These are phyloP conservation scores for Astrothelium macrocarpum DNA, from an alignment of 495 filamentous ascomycete genomes.

Conservation along the genomic window DNA sequence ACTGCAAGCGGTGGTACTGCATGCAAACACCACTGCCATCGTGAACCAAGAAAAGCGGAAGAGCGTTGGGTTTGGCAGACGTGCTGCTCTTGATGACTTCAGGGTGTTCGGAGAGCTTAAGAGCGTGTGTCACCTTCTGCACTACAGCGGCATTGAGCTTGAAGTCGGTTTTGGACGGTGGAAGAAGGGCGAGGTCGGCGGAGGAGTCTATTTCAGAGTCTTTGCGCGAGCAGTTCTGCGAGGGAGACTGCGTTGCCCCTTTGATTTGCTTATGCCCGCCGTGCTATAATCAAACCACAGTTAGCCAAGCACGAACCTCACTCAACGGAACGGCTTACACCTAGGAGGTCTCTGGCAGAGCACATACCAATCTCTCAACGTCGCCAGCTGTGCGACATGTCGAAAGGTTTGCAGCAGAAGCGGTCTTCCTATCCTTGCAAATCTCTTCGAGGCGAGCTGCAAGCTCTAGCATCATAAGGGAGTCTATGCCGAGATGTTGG, in stretches of 20 bases:
- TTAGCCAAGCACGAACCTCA: slow-evolving; percentile 1
- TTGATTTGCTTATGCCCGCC: neutral
- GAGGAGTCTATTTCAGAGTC: neutral
- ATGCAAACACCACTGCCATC: slow-evolving; percentile 12
- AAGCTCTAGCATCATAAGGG: slow-evolving; percentile 3
- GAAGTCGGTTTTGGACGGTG: neutral
- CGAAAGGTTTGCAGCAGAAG: slow-evolving; percentile 6
- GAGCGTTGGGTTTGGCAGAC: slow-evolving; percentile 2
- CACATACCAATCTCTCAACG: slow-evolving; percentile 7
- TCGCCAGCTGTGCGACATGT: slow-evolving; percentile 5
- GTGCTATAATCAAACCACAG: neutral
- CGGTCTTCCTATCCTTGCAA: slow-evolving; percentile 3
- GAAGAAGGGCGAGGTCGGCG: neutral
- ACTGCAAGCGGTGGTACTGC: slow-evolving; percentile 8
- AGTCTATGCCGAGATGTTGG: slow-evolving; percentile 2
- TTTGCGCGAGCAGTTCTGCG: slow-evolving; percentile 3
- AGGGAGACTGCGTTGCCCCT: slow-evolving; percentile 4
- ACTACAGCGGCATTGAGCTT: neutral
- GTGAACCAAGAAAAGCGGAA: slow-evolving; percentile 11
- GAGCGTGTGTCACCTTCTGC: slow-evolving; percentile 3
- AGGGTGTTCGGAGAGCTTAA: slow-evolving; percentile 5
- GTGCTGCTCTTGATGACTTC: slow-evolving; percentile 7
- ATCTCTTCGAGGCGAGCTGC: slow-evolving; percentile 2
- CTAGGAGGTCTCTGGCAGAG: slow-evolving; percentile 2
- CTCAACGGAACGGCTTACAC: slow-evolving; percentile 3